Evolutionary conservation across 805 yeast species (phyloP).

Genomic region (Candida nanaspora): DNA sequence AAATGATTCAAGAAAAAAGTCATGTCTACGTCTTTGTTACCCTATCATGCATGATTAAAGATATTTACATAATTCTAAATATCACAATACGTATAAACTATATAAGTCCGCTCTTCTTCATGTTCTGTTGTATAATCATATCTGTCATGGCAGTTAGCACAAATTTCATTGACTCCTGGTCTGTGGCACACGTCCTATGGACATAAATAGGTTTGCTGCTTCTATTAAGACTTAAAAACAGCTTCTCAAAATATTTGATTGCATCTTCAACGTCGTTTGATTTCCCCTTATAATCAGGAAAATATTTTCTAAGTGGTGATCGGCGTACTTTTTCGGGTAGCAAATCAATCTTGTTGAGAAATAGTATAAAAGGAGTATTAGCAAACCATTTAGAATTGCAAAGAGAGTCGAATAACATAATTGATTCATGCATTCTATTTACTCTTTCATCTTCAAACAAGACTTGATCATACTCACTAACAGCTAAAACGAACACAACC

Average conservation of each 20-base stretch:
- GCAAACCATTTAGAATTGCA: conserved; percentile 82
- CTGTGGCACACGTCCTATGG: conserved; percentile 95
- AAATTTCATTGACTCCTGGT: conserved; percentile 79
- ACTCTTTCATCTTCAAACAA: conserved; percentile 84
- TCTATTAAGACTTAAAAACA: conserved; percentile 58
- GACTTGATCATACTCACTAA: conserved; percentile 88
- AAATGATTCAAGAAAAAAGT: no score
- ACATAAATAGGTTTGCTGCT: conserved; percentile 73
- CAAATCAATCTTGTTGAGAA: conserved; percentile 82
- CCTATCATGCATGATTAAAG: no score
- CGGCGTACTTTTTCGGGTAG: conserved; percentile 61
- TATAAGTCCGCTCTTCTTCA: conserved; percentile 71
- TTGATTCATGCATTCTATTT: conserved; percentile 86
- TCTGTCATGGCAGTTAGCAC: conserved; percentile 92
- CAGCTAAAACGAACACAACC: conserved; percentile 80
- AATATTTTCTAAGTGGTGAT: conserved; percentile 63
- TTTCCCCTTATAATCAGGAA: conserved; percentile 71
- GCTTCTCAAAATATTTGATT: conserved; percentile 59
- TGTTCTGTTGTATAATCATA: conserved; percentile 74
- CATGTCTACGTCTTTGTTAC: no score
- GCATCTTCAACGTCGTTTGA: conserved; percentile 62
- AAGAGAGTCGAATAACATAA: conserved; percentile 73
- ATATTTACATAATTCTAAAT: no score
- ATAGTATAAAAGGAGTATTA: conserved; percentile 81
- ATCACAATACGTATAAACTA: no score